Conservation (phyloP, 306 rosid species). For the Adenanthera pavonina region DNA sequence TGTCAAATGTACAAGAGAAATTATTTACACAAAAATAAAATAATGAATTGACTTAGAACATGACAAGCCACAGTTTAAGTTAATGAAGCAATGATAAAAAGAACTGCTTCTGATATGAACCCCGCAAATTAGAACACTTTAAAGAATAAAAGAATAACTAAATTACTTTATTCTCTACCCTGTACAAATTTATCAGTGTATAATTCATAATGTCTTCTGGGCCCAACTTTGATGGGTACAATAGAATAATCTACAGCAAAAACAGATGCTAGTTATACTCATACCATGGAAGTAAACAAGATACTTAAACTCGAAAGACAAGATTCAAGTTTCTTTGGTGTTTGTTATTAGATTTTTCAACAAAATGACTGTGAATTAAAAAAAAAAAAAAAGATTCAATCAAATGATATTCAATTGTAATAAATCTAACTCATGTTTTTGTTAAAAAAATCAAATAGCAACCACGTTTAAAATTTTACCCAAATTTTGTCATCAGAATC, state of each 20-base stretch:
- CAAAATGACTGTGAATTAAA: too few species aligned
- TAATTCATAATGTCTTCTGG: not conserved
- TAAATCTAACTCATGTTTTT: not conserved
- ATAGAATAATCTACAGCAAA: not conserved
- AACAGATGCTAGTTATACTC: not conserved
- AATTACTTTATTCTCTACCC: not conserved
- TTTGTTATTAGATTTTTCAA: too few species aligned
- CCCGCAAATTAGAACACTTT: too few species aligned
- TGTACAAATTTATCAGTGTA: not conserved
- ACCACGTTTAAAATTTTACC: not conserved
- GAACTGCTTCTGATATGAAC: too few species aligned
- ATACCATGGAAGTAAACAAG: not conserved
- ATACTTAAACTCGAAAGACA: too few species aligned
- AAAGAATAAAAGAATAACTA: not conserved
- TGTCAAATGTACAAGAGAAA: too few species aligned
- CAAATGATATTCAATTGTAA: not conserved
- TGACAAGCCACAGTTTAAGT: not conserved
- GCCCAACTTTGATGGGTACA: not conserved
- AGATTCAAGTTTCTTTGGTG: too few species aligned
- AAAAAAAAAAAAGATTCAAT: not conserved
- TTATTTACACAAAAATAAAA: not conserved
- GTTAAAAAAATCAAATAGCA: not conserved
- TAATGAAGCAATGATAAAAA: not conserved
- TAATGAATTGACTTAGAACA: not conserved
- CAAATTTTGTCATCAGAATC: constrained; percentile 6